Evolutionary conservation across 164 flowering plant genomes (phyloP).

Genomic region (Akebia trifoliata): DNA sequence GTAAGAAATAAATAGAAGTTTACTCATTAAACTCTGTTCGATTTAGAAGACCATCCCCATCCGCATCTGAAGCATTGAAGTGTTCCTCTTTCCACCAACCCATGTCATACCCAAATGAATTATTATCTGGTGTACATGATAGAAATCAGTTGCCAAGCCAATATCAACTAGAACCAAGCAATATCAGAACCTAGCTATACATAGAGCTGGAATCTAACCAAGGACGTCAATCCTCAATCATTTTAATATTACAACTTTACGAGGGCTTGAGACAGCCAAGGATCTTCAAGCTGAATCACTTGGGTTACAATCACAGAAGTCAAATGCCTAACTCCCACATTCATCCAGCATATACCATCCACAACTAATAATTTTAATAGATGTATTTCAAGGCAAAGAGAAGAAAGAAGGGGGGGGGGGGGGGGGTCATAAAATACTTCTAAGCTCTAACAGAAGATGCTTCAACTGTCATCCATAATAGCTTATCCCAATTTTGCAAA

Average conservation of each 20-base stretch:
- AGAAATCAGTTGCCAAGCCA: conserved; percentile 1
- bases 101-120: conserved; percentile 66
- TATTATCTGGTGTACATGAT: conserved; percentile 43
- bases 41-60: conserved; percentile 87
- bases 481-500: no score
- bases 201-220: not conserved
- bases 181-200: not conserved
- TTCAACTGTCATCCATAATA: no score
- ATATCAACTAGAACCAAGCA: not conserved
- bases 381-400: no score
- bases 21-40: conserved; percentile 91
- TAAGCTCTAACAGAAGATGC: no score
- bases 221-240: not conserved
- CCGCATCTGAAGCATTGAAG: conserved; percentile 89
- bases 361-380: no score
- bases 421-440: no score
- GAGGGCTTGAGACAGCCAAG: not conserved
- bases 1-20: conserved; percentile 18
- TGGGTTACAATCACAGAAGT: not conserved
- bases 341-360: no score
- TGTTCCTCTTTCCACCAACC: conserved; percentile 99
- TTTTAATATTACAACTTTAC: no score
- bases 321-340: no score
- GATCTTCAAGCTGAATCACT: not conserved
- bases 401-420: no score